A percentile compares a stretch with the other conserved stretches of the same genome.
phyloP scores from a whole-genome alignment of 352 stramenopile species.

The Globisporangium apiculatum region DNA sequence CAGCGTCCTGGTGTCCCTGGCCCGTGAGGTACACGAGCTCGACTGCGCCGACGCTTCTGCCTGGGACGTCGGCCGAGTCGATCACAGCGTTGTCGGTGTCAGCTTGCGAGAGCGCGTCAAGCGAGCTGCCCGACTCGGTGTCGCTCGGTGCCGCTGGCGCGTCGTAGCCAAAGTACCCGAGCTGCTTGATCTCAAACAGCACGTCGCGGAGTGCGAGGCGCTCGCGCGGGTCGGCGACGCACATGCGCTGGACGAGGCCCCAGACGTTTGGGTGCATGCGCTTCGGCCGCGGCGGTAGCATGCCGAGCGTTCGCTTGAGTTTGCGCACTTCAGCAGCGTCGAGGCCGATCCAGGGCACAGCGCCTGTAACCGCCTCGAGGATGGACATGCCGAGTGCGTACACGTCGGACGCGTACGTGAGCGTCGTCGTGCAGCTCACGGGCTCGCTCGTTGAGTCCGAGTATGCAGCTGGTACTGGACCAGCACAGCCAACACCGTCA shows the following conservation, averaged over 20 bases:
- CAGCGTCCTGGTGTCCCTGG: conserved; percentile 8
- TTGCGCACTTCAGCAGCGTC: conserved; percentile 39
- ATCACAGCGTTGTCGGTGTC: background rate
- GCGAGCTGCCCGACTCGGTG: too few species aligned
- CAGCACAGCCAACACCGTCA: conserved; percentile 11
- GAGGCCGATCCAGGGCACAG: conserved; percentile 39
- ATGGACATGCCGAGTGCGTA: conserved; percentile 81
- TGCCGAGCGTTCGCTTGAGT: conserved; percentile 42
- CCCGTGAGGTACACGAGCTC: conserved; percentile 3
- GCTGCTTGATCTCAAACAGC: conserved; percentile 32
- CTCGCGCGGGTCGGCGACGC: conserved; percentile 31
- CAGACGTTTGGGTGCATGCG: conserved; percentile 34
- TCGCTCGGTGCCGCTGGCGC: conserved; percentile 7
- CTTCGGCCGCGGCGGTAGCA: conserved; percentile 44
- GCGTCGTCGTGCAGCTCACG: conserved; percentile 12
- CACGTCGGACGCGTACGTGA: conserved; percentile 44
- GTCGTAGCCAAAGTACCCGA: conserved; percentile 30
- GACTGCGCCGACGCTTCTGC: background rate
- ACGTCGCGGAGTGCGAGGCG: conserved; percentile 44
- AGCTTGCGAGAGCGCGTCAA: background rate
- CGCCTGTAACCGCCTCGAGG: conserved; percentile 47
- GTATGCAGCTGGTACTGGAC: background rate
- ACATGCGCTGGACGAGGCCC: conserved; percentile 63
- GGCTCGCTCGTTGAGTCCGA: conserved; percentile 13
- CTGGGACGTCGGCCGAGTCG: background rate